phyloP scores from a whole-genome alignment of 2,329 filamentous ascomycete genomes.

The Capronia coronata region DNA sequence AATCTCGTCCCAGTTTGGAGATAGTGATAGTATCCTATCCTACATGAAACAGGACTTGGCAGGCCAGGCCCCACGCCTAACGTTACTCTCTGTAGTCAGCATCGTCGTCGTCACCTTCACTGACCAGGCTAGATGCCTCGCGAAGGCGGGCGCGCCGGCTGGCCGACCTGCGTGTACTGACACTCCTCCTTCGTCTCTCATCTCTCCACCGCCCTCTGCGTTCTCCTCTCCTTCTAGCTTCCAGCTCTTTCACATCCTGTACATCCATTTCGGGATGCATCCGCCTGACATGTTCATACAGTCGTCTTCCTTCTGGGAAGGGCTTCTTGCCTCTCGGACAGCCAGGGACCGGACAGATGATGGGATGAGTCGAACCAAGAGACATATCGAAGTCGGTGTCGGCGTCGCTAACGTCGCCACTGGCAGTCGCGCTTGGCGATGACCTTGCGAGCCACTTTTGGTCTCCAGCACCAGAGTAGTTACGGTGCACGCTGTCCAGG shows the following conservation, averaged over 20 bases:
- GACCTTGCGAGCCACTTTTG: background rate
- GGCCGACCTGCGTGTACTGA: slow-evolving; percentile 1
- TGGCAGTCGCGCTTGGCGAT: slow-evolving; percentile 6
- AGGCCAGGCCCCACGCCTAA: background rate
- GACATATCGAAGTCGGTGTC: background rate
- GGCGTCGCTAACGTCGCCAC: slow-evolving; percentile 7
- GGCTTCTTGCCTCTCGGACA: slow-evolving; percentile 16
- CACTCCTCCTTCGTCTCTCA: slow-evolving; percentile 13
- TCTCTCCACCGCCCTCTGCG: slow-evolving; percentile 16
- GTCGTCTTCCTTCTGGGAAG: slow-evolving; percentile 18
- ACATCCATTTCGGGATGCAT: slow-evolving; percentile 28
- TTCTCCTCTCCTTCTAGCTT: slow-evolving; percentile 16
- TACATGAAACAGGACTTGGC: background rate
- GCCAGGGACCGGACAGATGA: slow-evolving; percentile 23
- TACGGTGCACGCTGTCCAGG: slow-evolving; percentile 16
- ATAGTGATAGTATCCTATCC: background rate
- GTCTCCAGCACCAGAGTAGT: background rate
- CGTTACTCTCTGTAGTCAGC: background rate
- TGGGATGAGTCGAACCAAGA: background rate
- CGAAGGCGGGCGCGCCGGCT: background rate
- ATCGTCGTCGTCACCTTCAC: background rate
- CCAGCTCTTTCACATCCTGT: slow-evolving; percentile 18
- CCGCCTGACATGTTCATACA: slow-evolving; percentile 27
- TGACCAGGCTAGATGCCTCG: background rate
- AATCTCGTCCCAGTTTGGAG: no score